Conservation (phyloP, 2,329 filamentous ascomycete species). For the Drechslerella dactyloides region DNA sequence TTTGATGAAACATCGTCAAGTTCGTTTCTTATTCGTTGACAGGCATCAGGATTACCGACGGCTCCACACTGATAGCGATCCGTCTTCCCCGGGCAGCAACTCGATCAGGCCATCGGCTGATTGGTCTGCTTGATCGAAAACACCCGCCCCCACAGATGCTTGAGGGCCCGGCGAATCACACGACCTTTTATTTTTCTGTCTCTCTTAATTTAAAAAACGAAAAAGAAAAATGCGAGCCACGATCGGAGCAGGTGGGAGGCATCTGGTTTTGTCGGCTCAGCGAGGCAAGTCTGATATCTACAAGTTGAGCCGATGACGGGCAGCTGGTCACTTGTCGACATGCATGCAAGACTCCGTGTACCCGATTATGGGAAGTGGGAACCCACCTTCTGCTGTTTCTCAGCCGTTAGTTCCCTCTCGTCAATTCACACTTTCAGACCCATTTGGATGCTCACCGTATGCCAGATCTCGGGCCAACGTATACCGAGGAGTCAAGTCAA, state of each 20-base stretch:
- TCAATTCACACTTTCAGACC: too few relatives aligned
- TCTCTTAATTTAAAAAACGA: constrained; percentile 16
- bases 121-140: constrained; percentile 22
- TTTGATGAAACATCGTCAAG: constrained; percentile 40
- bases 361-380: neutral
- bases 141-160: constrained; percentile 37
- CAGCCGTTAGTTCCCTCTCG: too few relatives aligned
- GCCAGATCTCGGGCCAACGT: too few relatives aligned
- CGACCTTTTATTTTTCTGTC: constrained; percentile 33
- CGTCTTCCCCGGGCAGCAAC: constrained; percentile 49
- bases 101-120: constrained; percentile 36
- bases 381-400: neutral
- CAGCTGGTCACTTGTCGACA: neutral
- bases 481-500: too few relatives aligned
- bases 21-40: constrained; percentile 45
- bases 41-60: constrained; percentile 44
- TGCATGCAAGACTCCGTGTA: neutral
- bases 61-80: constrained; percentile 49
- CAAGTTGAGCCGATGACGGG: neutral
- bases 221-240: neutral
- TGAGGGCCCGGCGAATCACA: constrained; percentile 40
- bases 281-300: neutral
- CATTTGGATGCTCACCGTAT: too few relatives aligned
- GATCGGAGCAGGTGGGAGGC: constrained; percentile 2
- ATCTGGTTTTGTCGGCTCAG: constrained; percentile 3